Base-by-base conservation (phyloP, 495 filamentous ascomycete genomes). In the Daldinia grandis region DNA sequence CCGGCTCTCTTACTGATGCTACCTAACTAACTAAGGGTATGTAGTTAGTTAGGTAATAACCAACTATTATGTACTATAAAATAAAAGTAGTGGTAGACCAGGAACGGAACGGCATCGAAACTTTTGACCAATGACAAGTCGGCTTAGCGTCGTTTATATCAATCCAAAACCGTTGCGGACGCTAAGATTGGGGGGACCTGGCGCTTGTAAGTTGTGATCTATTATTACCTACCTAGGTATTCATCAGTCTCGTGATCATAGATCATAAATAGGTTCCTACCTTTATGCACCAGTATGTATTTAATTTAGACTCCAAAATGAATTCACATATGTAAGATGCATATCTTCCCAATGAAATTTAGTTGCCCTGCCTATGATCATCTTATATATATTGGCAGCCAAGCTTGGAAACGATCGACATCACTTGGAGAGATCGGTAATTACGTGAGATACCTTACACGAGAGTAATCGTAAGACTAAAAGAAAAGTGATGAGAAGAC, bases 71-170 rank as follows among this genome's bases (percentile, higher is more conserved):
- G 33, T 5, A 35, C 3, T 35, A 35, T 31, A n/a, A n/a, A n/a
- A 31, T 14, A 35, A 35, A 35, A 35, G 25, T n/a, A 27, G 21
- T 17, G 25, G 7, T n/a, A 30, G 49, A 6, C 24, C 49, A 53
- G 53, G 17, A 53, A 27, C 19, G 38, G 30, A 50, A 65, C 24
- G 38, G 57, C 19, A 55, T 56, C 49, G 30, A 31, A 42, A 55
- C 19, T 65, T 35, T 17, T 27, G 12, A 49, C 64, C 64, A 68
- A 57, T 27, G n/a, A 42, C 28, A 35, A 53, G 49, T 4, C 10
- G 40, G 54, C 4, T 62, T 71, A 58, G 57, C 62, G 62, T 62
- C 10, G 28, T 62, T 42, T 71, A 62, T 71, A 56, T 65, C 61
- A 37, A 70, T 60, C 49, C 61, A 56, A 64, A 64, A 60, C 64